Evolutionary conservation across 441 rosid genomes (phyloP).

Genomic region (Corymbia citriodora): DNA sequence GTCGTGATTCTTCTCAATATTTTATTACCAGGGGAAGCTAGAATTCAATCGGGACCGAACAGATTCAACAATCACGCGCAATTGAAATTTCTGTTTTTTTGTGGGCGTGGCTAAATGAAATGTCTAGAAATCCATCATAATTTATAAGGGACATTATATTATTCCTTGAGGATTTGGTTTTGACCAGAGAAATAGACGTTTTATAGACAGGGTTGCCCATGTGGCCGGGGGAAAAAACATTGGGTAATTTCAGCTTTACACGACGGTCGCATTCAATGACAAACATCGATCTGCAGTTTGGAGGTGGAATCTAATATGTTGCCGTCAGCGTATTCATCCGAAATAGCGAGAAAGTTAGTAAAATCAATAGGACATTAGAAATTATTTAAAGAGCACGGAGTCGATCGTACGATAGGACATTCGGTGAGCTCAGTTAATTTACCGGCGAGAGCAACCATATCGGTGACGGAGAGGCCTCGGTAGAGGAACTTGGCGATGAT

Average conservation of each 20-base stretch:
- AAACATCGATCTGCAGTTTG: neutral
- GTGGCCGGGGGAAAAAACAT: neutral
- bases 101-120: neutral
- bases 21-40: neutral
- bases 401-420: neutral
- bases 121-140: neutral
- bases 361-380: neutral
- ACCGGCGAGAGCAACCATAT: constrained; percentile 65
- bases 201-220: neutral
- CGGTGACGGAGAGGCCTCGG: constrained; percentile 64
- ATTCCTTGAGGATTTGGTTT: neutral
- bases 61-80: neutral
- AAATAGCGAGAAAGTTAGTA: neutral
- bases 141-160: neutral
- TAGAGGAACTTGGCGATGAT: constrained; percentile 42
- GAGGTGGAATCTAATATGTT: neutral
- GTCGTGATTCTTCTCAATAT: neutral
- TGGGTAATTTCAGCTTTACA: neutral
- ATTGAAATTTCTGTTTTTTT: neutral
- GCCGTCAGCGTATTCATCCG: neutral
- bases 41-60: neutral
- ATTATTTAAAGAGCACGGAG: neutral
- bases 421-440: neutral
- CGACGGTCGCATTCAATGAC: neutral
- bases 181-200: neutral